These are phyloP conservation scores for Ajuga reptans DNA, from an alignment of 305 asterid species.

Conservation along the genomic window DNA sequence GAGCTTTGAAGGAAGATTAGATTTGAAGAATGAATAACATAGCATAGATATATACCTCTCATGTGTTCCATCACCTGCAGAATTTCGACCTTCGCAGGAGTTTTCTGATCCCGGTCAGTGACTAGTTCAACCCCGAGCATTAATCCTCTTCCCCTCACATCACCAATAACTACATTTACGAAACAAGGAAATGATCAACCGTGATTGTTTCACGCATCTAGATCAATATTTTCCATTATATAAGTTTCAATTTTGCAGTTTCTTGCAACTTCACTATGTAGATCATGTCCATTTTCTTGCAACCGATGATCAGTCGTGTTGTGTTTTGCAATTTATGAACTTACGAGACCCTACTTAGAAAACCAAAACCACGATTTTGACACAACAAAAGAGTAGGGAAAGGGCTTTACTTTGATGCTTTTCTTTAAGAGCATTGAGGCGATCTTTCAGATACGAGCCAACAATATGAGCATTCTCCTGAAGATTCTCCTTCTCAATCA, in stretches of 20 bases:
- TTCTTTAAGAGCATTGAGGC: constrained; percentile 48
- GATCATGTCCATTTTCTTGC: no score
- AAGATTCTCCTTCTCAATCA: constrained; percentile 54
- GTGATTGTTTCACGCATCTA: neutral
- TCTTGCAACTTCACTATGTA: no score
- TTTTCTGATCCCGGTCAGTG: constrained; percentile 48
- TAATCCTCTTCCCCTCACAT: constrained; percentile 68
- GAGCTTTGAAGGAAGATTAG: neutral
- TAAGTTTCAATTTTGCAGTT: neutral
- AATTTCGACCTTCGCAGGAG: constrained; percentile 67
- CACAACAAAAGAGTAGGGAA: neutral
- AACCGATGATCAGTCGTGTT: no score
- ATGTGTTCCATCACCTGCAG: constrained; percentile 59
- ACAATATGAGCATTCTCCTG: constrained; percentile 59
- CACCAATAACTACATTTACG: constrained; percentile 46
- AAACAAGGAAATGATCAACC: neutral
- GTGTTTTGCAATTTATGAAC: neutral
- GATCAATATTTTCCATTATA: neutral
- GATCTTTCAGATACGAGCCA: constrained; percentile 56
- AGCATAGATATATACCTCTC: constrained; percentile 44
- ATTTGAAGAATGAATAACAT: neutral
- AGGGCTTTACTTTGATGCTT: constrained; percentile 46
- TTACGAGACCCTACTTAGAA: no score
- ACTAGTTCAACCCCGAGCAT: constrained; percentile 82
- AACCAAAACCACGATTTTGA: neutral